phyloP scores from a whole-genome alignment of 2,329 filamentous ascomycete species.

The Pyrenophora teres region DNA sequence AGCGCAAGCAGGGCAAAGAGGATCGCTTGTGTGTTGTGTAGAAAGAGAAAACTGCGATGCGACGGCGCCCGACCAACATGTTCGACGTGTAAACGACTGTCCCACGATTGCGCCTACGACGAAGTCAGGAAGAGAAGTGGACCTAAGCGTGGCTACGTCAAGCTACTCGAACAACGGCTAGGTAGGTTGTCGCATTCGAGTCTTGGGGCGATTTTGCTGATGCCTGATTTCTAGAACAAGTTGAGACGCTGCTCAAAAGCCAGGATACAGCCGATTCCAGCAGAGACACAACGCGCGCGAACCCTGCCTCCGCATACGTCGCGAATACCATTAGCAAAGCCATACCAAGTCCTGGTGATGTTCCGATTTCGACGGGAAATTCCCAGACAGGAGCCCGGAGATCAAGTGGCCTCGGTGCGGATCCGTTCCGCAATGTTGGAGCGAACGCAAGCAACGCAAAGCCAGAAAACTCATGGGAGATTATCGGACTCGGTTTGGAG shows the following conservation, averaged over 20 bases:
- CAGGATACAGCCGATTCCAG: slow-evolving; percentile 62
- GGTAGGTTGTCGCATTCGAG: slow-evolving; percentile 62
- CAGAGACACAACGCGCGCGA: slow-evolving; percentile 30
- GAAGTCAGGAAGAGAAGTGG: slow-evolving; percentile 93
- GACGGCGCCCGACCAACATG: slow-evolving; percentile 84
- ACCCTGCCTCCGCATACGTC: slow-evolving; percentile 38
- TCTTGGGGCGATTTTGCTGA: slow-evolving; percentile 14
- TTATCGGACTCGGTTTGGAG: slow-evolving; percentile 80
- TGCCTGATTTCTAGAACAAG: slow-evolving; percentile 68
- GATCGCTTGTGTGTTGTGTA: slow-evolving; percentile 91
- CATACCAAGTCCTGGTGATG: slow-evolving; percentile 26
- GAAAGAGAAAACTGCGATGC: slow-evolving; percentile 89
- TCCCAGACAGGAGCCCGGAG: slow-evolving; percentile 13
- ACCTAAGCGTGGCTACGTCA: slow-evolving; percentile 92
- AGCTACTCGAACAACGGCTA: slow-evolving; percentile 87
- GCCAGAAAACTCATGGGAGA: slow-evolving; percentile 73
- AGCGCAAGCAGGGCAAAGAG: slow-evolving; percentile 66
- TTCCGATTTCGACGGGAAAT: slow-evolving; percentile 21
- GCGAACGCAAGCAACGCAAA: slow-evolving; percentile 24
- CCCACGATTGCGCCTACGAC: slow-evolving; percentile 87
- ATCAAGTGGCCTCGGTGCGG: slow-evolving; percentile 22
- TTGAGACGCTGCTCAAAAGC: slow-evolving; percentile 86
- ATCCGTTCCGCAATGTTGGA: slow-evolving; percentile 22
- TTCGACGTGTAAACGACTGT: slow-evolving; percentile 83
- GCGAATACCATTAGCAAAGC: slow-evolving; percentile 37